Evolutionary conservation across 2,329 filamentous ascomycete species (phyloP).

Genomic region (Stenocarpella maydis): DNA sequence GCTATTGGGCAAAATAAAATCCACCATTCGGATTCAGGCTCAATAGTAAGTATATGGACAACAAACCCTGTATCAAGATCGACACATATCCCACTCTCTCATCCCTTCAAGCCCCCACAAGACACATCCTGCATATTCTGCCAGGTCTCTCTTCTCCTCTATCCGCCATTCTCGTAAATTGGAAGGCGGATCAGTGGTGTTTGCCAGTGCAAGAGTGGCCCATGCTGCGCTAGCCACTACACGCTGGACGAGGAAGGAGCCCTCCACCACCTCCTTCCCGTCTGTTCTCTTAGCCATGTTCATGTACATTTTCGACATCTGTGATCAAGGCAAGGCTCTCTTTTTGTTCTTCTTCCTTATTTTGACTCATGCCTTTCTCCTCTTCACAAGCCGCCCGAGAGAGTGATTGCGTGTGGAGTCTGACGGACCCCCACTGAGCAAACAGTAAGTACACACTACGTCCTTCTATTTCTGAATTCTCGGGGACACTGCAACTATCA

Average conservation of each 20-base stretch:
- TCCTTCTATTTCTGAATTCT: not conserved
- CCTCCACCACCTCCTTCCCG: not conserved
- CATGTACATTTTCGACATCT: not conserved
- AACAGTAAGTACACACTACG: not conserved
- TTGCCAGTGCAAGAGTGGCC: not conserved
- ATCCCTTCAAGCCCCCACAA: not conserved
- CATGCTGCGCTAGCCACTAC: not conserved
- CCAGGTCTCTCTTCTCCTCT: not conserved
- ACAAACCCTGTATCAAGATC: not conserved
- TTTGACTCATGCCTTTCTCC: not conserved
- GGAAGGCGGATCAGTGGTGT: not conserved
- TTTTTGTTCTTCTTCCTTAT: not conserved
- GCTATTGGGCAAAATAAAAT: not conserved
- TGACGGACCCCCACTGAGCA: not conserved
- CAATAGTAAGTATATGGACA: not conserved
- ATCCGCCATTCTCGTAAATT: not conserved
- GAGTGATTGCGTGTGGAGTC: not conserved
- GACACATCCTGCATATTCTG: not conserved
- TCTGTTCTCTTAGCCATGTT: not conserved
- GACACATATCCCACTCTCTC: not conserved
- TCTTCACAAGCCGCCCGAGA: not conserved
- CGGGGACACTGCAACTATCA: not conserved
- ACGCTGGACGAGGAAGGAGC: slow-evolving; percentile 4
- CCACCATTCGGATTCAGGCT: too few relatives aligned
- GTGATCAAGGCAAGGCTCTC: not conserved